Percentiles rank a stretch among this genome's conserved stretches.
Conservation (phyloP, 148 eudicot genomes). For the Rheum nobile region DNA sequence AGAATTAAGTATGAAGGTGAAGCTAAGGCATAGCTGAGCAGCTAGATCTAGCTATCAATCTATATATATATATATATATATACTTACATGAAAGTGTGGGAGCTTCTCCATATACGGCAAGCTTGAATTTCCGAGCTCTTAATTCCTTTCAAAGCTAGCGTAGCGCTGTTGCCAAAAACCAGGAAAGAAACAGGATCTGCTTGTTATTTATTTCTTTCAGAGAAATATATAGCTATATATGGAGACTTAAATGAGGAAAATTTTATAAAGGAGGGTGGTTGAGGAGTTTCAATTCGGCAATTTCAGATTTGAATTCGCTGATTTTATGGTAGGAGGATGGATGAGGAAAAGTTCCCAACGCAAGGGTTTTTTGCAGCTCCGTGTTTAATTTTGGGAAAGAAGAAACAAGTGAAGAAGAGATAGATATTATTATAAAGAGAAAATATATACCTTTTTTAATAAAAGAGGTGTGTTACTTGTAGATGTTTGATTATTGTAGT, state of each 20-base stretch:
- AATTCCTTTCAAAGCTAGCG: not conserved
- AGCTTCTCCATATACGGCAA: not conserved
- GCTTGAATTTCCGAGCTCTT: not conserved
- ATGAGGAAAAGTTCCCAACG: not conserved
- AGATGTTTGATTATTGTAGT: too few species aligned
- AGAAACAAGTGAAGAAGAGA: not conserved
- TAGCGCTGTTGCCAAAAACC: not conserved
- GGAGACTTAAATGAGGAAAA: not conserved
- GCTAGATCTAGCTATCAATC: not conserved
- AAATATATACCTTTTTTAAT: too few species aligned
- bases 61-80: not conserved
- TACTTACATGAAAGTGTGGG: not conserved
- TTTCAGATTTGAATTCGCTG: not conserved
- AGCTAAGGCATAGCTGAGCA: not conserved
- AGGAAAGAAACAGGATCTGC: not conserved
- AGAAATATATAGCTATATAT: too few species aligned
- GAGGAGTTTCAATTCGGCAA: conserved; percentile 3
- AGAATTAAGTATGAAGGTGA: not conserved
- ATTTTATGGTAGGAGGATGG: not conserved
- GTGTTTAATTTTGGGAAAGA: conserved; percentile 7
- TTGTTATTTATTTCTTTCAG: not conserved
- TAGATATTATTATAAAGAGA: conserved; percentile 10
- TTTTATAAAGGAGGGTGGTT: not conserved
- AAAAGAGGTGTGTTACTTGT: too few species aligned
- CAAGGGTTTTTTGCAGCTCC: not conserved